Evolutionary conservation across 2,329 filamentous ascomycete species (phyloP).

Genomic region (Colletotrichum eleusines): DNA sequence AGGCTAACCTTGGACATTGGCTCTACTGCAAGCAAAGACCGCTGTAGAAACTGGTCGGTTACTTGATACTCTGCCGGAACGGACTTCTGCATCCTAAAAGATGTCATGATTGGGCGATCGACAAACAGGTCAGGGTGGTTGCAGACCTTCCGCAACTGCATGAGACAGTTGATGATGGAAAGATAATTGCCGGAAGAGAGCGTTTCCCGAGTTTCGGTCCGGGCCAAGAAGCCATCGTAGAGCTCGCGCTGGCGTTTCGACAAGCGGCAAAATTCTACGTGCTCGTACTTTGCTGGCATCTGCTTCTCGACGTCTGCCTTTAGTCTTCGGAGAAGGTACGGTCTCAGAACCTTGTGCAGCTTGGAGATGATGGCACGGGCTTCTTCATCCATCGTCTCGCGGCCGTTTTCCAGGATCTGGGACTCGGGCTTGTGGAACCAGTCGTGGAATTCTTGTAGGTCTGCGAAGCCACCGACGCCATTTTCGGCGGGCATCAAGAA

Average conservation of each 20-base stretch:
- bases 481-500: conserved; percentile 95
- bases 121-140: conserved; percentile 98
- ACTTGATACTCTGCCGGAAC: conserved; percentile 79
- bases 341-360: conserved; percentile 91
- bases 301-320: conserved; percentile 99
- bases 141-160: conserved; percentile 97
- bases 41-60: conserved; percentile 78
- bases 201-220: conserved; percentile 89
- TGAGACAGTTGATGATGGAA: conserved; percentile 97
- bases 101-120: conserved; percentile 95
- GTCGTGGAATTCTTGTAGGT: conserved; percentile 94
- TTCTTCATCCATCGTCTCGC: conserved; percentile 94
- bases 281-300: conserved; percentile 98
- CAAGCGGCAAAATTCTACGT: conserved; percentile 93
- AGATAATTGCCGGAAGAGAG: conserved; percentile 94
- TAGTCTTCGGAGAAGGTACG: conserved; percentile 88
- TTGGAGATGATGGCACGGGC: conserved; percentile 92
- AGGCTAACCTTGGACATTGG: conserved; percentile 76
- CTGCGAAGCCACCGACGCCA: conserved; percentile 89
- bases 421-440: conserved; percentile 97
- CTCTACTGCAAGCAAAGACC: conserved; percentile 71
- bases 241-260: conserved; percentile 96
- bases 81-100: conserved; percentile 89
- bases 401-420: conserved; percentile 94
- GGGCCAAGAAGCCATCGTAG: conserved; percentile 95